These are phyloP conservation scores for Pseudopyricularia javanii DNA, from an alignment of 2,329 filamentous ascomycete species.

Conservation along the genomic window DNA sequence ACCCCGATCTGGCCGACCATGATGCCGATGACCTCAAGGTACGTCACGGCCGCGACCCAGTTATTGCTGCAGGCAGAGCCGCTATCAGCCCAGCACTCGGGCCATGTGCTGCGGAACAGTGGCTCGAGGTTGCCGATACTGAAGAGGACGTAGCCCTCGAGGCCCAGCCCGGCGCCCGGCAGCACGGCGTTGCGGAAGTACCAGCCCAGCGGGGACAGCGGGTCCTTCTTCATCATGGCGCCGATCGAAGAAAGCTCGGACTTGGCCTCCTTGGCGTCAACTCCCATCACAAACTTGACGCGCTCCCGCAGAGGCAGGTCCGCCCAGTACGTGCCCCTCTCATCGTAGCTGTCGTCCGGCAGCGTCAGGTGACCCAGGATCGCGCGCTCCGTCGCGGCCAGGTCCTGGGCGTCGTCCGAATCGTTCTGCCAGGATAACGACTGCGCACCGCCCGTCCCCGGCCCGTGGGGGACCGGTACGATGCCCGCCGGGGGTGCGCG, in stretches of 20 bases:
- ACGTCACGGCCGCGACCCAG: constrained; percentile 77
- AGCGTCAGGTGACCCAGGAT: constrained; percentile 71
- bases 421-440: neutral
- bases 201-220: constrained; percentile 69
- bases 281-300: constrained; percentile 60
- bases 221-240: constrained; percentile 75
- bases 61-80: constrained; percentile 57
- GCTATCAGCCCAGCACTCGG: constrained; percentile 58
- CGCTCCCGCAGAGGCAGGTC: constrained; percentile 64
- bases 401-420: constrained; percentile 18
- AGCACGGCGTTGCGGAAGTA: constrained; percentile 88
- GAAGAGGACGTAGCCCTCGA: constrained; percentile 94
- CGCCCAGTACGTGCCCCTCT: constrained; percentile 83
- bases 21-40: constrained; percentile 88
- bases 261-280: constrained; percentile 58
- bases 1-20: constrained; percentile 87
- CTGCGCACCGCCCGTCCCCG: constrained; percentile 32
- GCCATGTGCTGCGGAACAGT: constrained; percentile 66
- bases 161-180: constrained; percentile 79
- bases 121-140: constrained; percentile 89
- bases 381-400: constrained; percentile 35
- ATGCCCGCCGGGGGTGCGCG: constrained; percentile 21
- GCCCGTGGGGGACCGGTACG: constrained; percentile 43
- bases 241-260: constrained; percentile 58
- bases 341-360: constrained; percentile 78